Base-by-base conservation (phyloP, 257 asterid species). In the Leptodermis oblonga region DNA sequence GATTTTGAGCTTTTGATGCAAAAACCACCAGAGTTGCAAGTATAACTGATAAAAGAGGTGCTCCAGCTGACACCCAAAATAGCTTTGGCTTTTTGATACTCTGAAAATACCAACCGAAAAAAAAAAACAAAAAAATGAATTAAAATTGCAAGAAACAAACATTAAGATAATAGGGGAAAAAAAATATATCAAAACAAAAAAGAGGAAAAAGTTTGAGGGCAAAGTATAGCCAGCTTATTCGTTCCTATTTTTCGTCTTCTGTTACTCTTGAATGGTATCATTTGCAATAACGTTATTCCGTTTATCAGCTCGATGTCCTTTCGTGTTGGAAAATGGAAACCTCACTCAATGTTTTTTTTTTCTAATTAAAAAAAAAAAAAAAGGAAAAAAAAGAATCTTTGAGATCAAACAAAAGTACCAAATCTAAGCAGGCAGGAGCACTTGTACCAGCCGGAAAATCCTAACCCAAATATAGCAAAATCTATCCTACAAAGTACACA, bases 31-130 rank as follows among this genome's bases (percentile, higher is more conserved):
- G 67, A 14, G 98, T 92, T 39, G 98, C 86, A 56, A 92, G 76
- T 68, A 89, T 76, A 7, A 92, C 98, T 2, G 87, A 86, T 45
- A 82, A 48, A 59, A 92, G 86, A 62, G 98, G 98, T 30, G 96
- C 98, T 58, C 98, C 95, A 9, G 98, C 98, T 62, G 98, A 87
- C 76, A 92, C 90, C 98, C 98, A 92, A 71, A 92, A 89, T 63
- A 92, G 80, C 77, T 82, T 87, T 41, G 98, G 98, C 62, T 80
- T 89, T 79, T 62, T 89, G 60, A 87, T 83, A 76, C 98, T 78
- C 98, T 92, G 89, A 74, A 60, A 34, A 68, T n/a, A 49, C 0
- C 18, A 62, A 37, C 1, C 33, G 36, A 62, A 31, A 28, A 2
- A 30, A 10, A 25, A 26, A 39, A 63, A 22, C 15, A 46, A 7